These are phyloP conservation scores for Penicillium crystallinum DNA, from an alignment of 495 filamentous ascomycete species.

Conservation along the genomic window DNA sequence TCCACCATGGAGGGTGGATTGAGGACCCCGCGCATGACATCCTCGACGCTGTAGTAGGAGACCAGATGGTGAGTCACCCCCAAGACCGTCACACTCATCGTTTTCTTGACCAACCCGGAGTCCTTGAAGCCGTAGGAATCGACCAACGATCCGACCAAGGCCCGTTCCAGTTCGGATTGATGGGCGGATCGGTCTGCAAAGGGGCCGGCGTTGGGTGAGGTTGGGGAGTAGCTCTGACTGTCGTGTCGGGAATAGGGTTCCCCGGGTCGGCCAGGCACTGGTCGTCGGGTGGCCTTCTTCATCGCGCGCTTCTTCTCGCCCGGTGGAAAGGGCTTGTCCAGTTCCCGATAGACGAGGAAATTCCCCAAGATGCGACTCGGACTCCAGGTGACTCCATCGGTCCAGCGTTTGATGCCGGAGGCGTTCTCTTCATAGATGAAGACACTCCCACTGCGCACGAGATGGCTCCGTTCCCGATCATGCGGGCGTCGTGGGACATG, in stretches of 20 bases:
- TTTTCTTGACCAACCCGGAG: slow-evolving; percentile 85
- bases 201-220: slow-evolving; percentile 28
- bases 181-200: slow-evolving; percentile 35
- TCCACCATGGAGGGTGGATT: slow-evolving; percentile 56
- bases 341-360: slow-evolving; percentile 84
- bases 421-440: slow-evolving; percentile 88
- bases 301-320: slow-evolving; percentile 86
- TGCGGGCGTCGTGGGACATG: slow-evolving; percentile 80
- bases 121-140: slow-evolving; percentile 87
- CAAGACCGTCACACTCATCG: slow-evolving; percentile 68
- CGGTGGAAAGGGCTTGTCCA: slow-evolving; percentile 73
- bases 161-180: slow-evolving; percentile 56
- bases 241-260: slow-evolving; percentile 51
- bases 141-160: slow-evolving; percentile 72
- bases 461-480: slow-evolving; percentile 66
- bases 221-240: slow-evolving; percentile 40
- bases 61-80: slow-evolving; percentile 75
- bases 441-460: slow-evolving; percentile 78
- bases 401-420: slow-evolving; percentile 91
- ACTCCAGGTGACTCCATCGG: slow-evolving; percentile 84
- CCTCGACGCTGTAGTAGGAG: slow-evolving; percentile 79
- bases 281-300: slow-evolving; percentile 57
- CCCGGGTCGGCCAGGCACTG: slow-evolving; percentile 37
- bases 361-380: slow-evolving; percentile 85
- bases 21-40: slow-evolving; percentile 60